Percentiles rank a stretch among this genome's conserved stretches.
These are phyloP conservation scores for Austroboletus niveus DNA, from an alignment of 1,284 basidiomycete genomes.

Conservation along the genomic window DNA sequence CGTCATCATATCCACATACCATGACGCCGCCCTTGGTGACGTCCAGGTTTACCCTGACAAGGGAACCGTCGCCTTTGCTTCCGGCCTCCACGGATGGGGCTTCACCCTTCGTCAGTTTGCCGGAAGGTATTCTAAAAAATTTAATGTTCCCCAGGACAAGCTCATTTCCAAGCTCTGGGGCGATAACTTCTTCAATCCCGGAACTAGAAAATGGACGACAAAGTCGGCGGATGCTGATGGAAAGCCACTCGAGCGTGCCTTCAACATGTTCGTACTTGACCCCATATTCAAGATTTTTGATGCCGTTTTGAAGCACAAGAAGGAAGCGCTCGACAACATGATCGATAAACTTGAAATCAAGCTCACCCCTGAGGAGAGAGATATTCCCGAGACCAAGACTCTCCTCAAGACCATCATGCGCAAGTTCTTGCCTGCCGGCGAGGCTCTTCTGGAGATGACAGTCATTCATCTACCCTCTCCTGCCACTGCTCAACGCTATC, in stretches of 20 bases:
- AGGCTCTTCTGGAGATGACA: slow-evolving; percentile 99
- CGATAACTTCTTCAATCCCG: slow-evolving; percentile 99
- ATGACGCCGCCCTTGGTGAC: slow-evolving; percentile 93
- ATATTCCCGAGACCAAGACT: slow-evolving; percentile 88
- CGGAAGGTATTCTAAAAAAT: slow-evolving; percentile 94
- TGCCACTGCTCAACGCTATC: slow-evolving; percentile 95
- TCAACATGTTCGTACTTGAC: slow-evolving; percentile 97
- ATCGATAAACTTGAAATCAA: slow-evolving; percentile 98
- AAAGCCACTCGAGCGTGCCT: slow-evolving; percentile 88
- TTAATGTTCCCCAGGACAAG: slow-evolving; percentile 98
- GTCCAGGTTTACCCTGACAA: slow-evolving; percentile 99
- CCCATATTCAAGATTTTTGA: slow-evolving; percentile 99
- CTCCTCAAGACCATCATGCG: slow-evolving; percentile 99
- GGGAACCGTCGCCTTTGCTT: slow-evolving; percentile 98
- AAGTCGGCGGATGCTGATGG: slow-evolving; percentile 78
- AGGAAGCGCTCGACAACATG: slow-evolving; percentile 83
- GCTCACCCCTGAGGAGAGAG: slow-evolving; percentile 88
- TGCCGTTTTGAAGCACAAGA: slow-evolving; percentile 99
- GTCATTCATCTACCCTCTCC: slow-evolving; percentile 99
- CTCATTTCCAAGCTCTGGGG: slow-evolving; percentile 99
- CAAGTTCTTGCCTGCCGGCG: slow-evolving; percentile 99
- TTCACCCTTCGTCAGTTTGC: slow-evolving; percentile 99
- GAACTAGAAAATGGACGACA: slow-evolving; percentile 96
- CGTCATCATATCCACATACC: slow-evolving; percentile 98
- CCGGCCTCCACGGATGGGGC: slow-evolving; percentile 99